A percentile compares a stretch with the other conserved stretches of the same genome.
Conservation (phyloP, 768 basidiomycete genomes). For the Russula lepida region DNA sequence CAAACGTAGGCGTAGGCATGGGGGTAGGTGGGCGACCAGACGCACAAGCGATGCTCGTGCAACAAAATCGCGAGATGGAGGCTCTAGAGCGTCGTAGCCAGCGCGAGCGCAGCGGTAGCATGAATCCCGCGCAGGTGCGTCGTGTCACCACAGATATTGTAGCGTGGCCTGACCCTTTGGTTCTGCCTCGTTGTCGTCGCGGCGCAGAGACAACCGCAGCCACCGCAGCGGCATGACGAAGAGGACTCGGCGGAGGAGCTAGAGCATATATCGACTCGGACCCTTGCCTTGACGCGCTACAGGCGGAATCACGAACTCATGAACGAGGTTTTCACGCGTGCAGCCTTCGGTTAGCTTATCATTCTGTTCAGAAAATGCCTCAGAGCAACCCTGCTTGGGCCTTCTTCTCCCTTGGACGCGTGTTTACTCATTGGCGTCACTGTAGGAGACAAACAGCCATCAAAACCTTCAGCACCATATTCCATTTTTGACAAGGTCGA, state of each 20-base stretch:
- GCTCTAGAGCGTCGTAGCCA: slow-evolving; percentile 47
- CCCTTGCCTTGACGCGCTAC: slow-evolving; percentile 64
- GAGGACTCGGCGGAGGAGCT: slow-evolving; percentile 40
- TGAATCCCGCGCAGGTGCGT: slow-evolving; percentile 20
- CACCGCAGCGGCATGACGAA: slow-evolving; percentile 19
- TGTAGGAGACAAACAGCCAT: slow-evolving; percentile 38
- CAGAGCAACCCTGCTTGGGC: background rate
- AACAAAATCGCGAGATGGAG: slow-evolving; percentile 68
- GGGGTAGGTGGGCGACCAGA: slow-evolving; percentile 16
- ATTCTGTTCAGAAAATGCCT: background rate
- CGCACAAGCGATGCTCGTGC: slow-evolving; percentile 60
- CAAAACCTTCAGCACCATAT: slow-evolving; percentile 39
- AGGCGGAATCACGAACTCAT: slow-evolving; percentile 77
- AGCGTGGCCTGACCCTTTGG: background rate
- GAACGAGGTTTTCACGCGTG: slow-evolving; percentile 72
- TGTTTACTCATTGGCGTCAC: background rate
- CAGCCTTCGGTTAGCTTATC: slow-evolving; percentile 46
- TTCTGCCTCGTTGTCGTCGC: too few species aligned
- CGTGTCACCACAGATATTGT: too few species aligned
- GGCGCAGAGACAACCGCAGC: slow-evolving; percentile 11
- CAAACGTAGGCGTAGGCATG: slow-evolving; percentile 6
- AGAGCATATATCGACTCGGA: slow-evolving; percentile 64
- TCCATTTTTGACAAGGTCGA: slow-evolving; percentile 53
- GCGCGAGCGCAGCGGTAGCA: slow-evolving; percentile 32
- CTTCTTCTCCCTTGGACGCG: background rate